phyloP scores from a whole-genome alignment of 192 early-diverging fungal genomes.

The Backusella parvicylindrica region DNA sequence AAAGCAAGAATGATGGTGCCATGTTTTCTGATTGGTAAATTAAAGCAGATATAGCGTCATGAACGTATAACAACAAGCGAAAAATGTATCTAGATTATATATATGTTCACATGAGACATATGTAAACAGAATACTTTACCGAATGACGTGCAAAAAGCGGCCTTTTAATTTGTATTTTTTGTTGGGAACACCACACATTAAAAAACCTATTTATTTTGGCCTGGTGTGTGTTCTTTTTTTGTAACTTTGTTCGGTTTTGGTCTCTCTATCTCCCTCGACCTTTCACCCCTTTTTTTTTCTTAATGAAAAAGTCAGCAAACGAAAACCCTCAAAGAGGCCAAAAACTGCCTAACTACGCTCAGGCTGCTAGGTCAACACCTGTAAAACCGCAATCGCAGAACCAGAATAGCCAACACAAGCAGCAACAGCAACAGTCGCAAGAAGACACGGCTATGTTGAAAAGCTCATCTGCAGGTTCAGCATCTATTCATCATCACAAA shows the following conservation, averaged over 20 bases:
- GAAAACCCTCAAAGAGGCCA: neutral
- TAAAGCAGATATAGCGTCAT: neutral
- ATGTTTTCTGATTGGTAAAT: neutral
- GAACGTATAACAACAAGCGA: neutral
- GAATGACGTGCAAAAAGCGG: neutral
- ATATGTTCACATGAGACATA: conserved; percentile 30
- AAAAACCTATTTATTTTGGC: neutral
- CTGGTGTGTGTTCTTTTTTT: neutral
- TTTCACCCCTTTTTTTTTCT: neutral
- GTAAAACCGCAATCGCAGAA: neutral
- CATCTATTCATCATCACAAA: neutral
- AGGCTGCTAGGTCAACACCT: conserved; percentile 4
- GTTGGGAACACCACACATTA: neutral
- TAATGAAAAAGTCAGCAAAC: neutral
- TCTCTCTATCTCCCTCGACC: neutral
- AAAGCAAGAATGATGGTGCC: neutral
- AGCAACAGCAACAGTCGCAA: neutral
- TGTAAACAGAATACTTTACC: conserved; percentile 26
- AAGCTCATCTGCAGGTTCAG: conserved; percentile 4
- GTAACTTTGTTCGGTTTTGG: conserved; percentile 1
- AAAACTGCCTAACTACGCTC: neutral
- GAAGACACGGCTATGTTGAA: neutral
- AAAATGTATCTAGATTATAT: neutral
- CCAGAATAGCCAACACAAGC: neutral
- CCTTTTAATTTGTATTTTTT: neutral